phyloP scores from a whole-genome alignment of 805 yeast species.

The Lipomyces yamanashiensis region DNA sequence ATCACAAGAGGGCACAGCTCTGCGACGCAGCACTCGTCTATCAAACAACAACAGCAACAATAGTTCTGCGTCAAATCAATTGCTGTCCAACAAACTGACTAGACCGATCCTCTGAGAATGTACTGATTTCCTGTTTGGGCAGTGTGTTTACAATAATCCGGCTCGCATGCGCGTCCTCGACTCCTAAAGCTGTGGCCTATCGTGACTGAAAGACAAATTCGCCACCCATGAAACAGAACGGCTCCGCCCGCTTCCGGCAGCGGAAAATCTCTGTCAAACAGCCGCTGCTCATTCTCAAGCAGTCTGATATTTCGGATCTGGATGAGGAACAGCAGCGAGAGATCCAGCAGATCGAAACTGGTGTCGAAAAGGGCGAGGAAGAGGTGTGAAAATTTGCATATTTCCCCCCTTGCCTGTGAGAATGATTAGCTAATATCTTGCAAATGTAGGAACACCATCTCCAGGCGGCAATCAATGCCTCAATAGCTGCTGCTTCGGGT shows the following conservation, averaged over 20 bases:
- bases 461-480: slow-evolving; percentile 85
- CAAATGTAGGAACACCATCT: slow-evolving; percentile 73
- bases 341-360: slow-evolving; percentile 88
- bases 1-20: no score
- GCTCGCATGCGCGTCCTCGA: slow-evolving; percentile 5
- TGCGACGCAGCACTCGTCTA: no score
- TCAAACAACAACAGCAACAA: no score
- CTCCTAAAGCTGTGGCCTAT: slow-evolving; percentile 5
- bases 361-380: slow-evolving; percentile 97
- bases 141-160: not conserved
- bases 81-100: no score
- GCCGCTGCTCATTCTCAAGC: slow-evolving; percentile 74
- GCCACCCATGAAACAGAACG: slow-evolving; percentile 32
- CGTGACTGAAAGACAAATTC: not conserved
- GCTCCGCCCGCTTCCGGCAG: slow-evolving; percentile 68
- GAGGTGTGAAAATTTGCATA: slow-evolving; percentile 48
- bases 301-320: slow-evolving; percentile 74
- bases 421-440: not conserved
- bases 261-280: slow-evolving; percentile 93
- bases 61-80: no score
- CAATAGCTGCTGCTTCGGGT: slow-evolving; percentile 63
- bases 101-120: no score
- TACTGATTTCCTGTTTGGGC: no score
- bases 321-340: slow-evolving; percentile 85
- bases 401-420: slow-evolving; percentile 13